Conservation (phyloP, 2,329 filamentous ascomycete genomes). For the Fusarium dlaminii region DNA sequence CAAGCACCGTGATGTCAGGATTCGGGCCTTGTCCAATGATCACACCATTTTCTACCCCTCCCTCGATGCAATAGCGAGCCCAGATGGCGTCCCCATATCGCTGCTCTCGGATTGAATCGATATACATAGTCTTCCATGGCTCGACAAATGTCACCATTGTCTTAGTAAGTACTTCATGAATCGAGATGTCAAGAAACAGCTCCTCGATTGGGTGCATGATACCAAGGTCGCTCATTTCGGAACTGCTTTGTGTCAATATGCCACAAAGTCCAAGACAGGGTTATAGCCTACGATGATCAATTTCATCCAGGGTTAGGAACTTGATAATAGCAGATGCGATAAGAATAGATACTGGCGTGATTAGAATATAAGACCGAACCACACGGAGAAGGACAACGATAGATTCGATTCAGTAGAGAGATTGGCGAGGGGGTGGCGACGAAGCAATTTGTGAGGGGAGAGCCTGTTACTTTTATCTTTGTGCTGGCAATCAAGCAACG, state of each 20-base stretch:
- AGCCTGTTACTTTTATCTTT: neutral
- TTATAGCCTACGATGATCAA: neutral
- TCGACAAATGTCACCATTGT: neutral
- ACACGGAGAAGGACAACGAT: neutral
- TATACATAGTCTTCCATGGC: neutral
- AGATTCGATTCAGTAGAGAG: neutral
- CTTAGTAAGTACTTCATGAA: neutral
- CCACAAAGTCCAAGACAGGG: fast-evolving
- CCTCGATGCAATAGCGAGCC: neutral
- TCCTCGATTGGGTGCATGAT: neutral
- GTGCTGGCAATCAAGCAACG: neutral
- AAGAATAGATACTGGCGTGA: neutral
- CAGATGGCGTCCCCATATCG: neutral
- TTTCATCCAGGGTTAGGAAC: no score
- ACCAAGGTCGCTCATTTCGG: neutral
- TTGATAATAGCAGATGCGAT: neutral
- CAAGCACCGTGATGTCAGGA: neutral
- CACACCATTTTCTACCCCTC: neutral
- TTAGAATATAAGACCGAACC: neutral
- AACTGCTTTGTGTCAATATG: neutral
- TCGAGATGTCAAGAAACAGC: neutral
- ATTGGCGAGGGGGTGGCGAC: neutral
- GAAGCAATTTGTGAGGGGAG: neutral
- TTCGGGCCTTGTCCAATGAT: neutral
- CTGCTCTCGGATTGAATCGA: neutral